These are phyloP conservation scores for Mycena rosella DNA, from an alignment of 768 basidiomycete genomes.

Conservation along the genomic window DNA sequence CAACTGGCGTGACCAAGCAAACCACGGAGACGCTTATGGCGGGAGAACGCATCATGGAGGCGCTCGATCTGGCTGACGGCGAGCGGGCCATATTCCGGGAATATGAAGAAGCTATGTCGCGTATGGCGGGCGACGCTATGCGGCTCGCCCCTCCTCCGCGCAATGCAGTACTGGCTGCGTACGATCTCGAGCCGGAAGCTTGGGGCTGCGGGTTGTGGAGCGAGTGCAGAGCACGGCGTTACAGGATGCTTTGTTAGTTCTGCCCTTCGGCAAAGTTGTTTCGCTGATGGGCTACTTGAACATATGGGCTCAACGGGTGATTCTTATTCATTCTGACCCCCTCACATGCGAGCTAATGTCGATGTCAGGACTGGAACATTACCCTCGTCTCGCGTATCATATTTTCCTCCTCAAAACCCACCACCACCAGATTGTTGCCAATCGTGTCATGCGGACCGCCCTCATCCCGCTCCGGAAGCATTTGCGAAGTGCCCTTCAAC, in stretches of 20 bases:
- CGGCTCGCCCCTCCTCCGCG: slow-evolving; percentile 79
- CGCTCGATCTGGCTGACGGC: slow-evolving; percentile 89
- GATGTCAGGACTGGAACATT: slow-evolving; percentile 84
- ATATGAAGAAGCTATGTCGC: slow-evolving; percentile 78
- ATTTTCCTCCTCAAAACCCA: slow-evolving; percentile 95
- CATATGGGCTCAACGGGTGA: slow-evolving; percentile 89
- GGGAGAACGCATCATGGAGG: slow-evolving; percentile 96
- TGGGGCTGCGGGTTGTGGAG: slow-evolving; percentile 87
- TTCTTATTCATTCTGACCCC: slow-evolving; percentile 25
- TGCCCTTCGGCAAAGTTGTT: slow-evolving; percentile 92
- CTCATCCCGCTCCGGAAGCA: slow-evolving; percentile 87
- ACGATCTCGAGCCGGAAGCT: slow-evolving; percentile 83
- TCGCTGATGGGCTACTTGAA: slow-evolving; percentile 92
- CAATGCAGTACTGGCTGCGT: slow-evolving; percentile 85
- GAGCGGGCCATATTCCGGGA: slow-evolving; percentile 75
- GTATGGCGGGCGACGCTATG: slow-evolving; percentile 66
- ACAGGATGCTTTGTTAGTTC: slow-evolving; percentile 91
- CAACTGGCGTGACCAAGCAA: slow-evolving; percentile 87
- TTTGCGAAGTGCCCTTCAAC: slow-evolving; percentile 80
- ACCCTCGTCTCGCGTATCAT: slow-evolving; percentile 89
- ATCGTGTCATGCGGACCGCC: slow-evolving; percentile 90
- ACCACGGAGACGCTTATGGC: slow-evolving; percentile 97
- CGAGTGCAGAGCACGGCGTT: slow-evolving; percentile 84
- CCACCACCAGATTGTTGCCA: slow-evolving; percentile 95
- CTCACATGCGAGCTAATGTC: slow-evolving; percentile 21